These are phyloP conservation scores for Apiotrichum domesticum DNA, from an alignment of 1,284 basidiomycete species.

Conservation along the genomic window DNA sequence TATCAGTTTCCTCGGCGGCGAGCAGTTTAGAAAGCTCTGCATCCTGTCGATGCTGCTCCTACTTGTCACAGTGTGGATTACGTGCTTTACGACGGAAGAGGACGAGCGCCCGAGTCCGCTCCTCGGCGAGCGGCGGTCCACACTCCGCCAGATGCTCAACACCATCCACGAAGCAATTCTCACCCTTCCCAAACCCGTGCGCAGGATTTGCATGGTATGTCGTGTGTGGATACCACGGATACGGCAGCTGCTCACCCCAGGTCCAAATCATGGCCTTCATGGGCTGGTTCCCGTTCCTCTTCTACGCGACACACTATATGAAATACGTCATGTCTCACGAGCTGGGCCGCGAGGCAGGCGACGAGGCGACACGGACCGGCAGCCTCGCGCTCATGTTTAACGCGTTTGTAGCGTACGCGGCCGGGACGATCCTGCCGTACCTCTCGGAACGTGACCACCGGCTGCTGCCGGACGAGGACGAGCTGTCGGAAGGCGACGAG, in stretches of 20 bases:
- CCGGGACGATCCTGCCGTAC: constrained; percentile 75
- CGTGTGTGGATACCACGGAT: neutral
- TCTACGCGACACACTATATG: constrained; percentile 90
- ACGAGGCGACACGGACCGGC: constrained; percentile 75
- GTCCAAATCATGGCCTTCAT: constrained; percentile 50
- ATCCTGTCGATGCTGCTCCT: constrained; percentile 76
- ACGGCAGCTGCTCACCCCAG: constrained; percentile 7
- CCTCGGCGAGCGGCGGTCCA: constrained; percentile 39
- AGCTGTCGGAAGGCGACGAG: constrained; percentile 50
- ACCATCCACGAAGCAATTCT: constrained; percentile 70
- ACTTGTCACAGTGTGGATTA: constrained; percentile 73
- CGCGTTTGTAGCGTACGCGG: constrained; percentile 72
- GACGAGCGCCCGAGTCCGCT: constrained; percentile 53
- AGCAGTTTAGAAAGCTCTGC: constrained; percentile 94
- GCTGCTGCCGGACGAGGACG: constrained; percentile 55
- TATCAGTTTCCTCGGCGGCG: constrained; percentile 75
- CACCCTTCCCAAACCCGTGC: constrained; percentile 72
- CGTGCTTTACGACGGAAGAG: constrained; percentile 75
- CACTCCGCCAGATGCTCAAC: constrained; percentile 57
- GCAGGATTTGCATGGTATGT: constrained; percentile 75
- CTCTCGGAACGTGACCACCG: constrained; percentile 71
- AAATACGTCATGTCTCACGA: constrained; percentile 84
- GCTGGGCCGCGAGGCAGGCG: constrained; percentile 61
- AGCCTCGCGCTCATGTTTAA: constrained; percentile 85
- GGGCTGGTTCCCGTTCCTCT: constrained; percentile 84